Evolutionary conservation across 2,329 filamentous ascomycete genomes (phyloP).

Genomic region (Coleophoma crateriformis): DNA sequence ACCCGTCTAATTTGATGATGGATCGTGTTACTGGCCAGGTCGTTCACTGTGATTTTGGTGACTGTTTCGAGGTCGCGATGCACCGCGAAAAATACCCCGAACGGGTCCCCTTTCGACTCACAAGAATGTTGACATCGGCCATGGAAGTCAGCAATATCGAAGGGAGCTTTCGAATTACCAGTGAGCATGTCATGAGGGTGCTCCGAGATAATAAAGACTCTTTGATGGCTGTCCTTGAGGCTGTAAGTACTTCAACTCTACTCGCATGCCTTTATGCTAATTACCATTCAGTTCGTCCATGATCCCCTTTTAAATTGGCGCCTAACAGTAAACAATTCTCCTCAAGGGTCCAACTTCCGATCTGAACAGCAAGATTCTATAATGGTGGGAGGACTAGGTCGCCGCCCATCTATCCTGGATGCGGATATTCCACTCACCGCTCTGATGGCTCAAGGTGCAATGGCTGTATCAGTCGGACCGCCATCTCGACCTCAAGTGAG

Average conservation of each 20-base stretch:
- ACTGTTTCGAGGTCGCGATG: constrained; percentile 99
- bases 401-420: constrained; percentile 67
- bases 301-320: constrained; percentile 97
- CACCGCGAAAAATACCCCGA: constrained; percentile 99
- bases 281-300: constrained; percentile 75
- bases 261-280: constrained; percentile 6
- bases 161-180: constrained; percentile 95
- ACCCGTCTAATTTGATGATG: constrained; percentile 97
- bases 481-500: constrained; percentile 48
- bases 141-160: constrained; percentile 99
- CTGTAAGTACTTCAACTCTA: constrained; percentile 55
- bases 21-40: constrained; percentile 95
- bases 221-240: constrained; percentile 95
- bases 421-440: constrained; percentile 53
- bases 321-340: constrained; percentile 59
- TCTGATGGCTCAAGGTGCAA: constrained; percentile 35
- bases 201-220: constrained; percentile 96
- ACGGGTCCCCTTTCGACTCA: constrained; percentile 93
- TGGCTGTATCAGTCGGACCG: constrained; percentile 33
- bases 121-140: constrained; percentile 97
- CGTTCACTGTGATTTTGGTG: constrained; percentile 97
- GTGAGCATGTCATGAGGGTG: constrained; percentile 97
- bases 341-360: constrained; percentile 60
- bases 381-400: constrained; percentile 36
- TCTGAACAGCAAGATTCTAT: constrained; percentile 56